Conservation (phyloP, 352 stramenopile genomes). For the Pythium pyrilobum region DNA sequence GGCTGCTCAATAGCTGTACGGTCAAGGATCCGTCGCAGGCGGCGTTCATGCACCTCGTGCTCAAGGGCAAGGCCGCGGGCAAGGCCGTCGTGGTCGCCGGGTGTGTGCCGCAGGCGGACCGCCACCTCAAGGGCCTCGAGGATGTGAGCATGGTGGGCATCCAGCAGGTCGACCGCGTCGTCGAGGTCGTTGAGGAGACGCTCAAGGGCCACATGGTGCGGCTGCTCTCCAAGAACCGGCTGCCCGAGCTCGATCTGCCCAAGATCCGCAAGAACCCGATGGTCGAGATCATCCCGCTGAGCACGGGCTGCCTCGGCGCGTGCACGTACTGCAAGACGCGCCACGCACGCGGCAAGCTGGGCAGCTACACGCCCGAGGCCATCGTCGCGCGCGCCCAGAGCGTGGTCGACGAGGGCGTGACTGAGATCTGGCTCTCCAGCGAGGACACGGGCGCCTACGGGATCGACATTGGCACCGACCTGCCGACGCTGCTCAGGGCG, state of each 20-base stretch:
- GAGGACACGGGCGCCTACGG: constrained; percentile 92
- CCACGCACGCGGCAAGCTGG: constrained; percentile 87
- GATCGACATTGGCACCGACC: constrained; percentile 80
- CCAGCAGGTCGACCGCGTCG: constrained; percentile 88
- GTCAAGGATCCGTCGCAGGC: constrained; percentile 92
- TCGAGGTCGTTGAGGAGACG: constrained; percentile 90
- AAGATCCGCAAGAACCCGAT: constrained; percentile 92
- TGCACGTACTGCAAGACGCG: constrained; percentile 94
- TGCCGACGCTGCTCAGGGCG: constrained; percentile 59
- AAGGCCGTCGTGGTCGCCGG: constrained; percentile 89
- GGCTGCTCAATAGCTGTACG: constrained; percentile 91
- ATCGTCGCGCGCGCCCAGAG: constrained; percentile 66
- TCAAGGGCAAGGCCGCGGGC: constrained; percentile 66
- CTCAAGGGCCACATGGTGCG: constrained; percentile 87
- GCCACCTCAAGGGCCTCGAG: constrained; percentile 76
- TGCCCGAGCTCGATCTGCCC: constrained; percentile 85
- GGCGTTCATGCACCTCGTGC: constrained; percentile 86
- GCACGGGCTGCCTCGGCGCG: constrained; percentile 87
- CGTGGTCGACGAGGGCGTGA: constrained; percentile 79
- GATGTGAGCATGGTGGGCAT: constrained; percentile 87
- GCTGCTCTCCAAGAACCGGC: constrained; percentile 73
- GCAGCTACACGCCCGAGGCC: constrained; percentile 77
- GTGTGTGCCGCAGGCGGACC: constrained; percentile 89
- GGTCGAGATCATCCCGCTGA: constrained; percentile 91
- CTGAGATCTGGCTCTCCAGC: constrained; percentile 89